Base-by-base conservation (phyloP, 2,329 filamentous ascomycete genomes). In the Aureobasidium sp. region DNA sequence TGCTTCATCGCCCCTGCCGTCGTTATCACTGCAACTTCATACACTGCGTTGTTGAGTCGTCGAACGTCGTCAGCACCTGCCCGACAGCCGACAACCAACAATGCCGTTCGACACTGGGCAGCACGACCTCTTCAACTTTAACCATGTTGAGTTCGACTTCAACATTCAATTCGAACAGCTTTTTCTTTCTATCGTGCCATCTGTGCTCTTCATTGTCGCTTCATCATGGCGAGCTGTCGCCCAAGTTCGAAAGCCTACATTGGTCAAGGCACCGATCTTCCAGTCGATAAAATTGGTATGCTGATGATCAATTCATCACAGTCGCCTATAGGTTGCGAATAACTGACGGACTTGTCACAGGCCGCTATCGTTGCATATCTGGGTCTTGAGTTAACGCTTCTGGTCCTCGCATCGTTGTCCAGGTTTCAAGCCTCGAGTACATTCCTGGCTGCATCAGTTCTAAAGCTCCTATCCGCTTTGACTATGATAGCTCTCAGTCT, bases 141-240 rank as follows among this genome's bases (percentile, higher is more conserved):
- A 54, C 13, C n/a, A 39, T 9, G 34, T 27, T 16, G 27, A 30
- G 6, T 54, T 54, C 27, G 50, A 54, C 6, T 54, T 54, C 37
- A 54, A 54, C 21, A 41, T 54, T 6, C 34, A n/a, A 30, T 54
- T 54, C 50, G 50, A 54, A n/a, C 50, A 54, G n/a, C 34, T 54
- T 5, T 41, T 54, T 36, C 14, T 54, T 21, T 54, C 50, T 0
- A 37, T 54, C 16, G 14, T 54, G 8, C 50, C 50, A 27, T 54
- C 50, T n/a, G 50, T 54, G 21, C 27, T 54, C 13, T 54, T 54
- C 27, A 37, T 54, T 16, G 50, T 54, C 25, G 37, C 50, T 29
- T 54, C 50, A 37, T 39, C 50, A 54, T 54, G 50, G 50, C 50
- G 50, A 30, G 16, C 50, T 29, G 25, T 27, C 30, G 9, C 34